Evolutionary conservation across 1,139 yeast genomes (phyloP).

Genomic region (Candida sanyaensis): DNA sequence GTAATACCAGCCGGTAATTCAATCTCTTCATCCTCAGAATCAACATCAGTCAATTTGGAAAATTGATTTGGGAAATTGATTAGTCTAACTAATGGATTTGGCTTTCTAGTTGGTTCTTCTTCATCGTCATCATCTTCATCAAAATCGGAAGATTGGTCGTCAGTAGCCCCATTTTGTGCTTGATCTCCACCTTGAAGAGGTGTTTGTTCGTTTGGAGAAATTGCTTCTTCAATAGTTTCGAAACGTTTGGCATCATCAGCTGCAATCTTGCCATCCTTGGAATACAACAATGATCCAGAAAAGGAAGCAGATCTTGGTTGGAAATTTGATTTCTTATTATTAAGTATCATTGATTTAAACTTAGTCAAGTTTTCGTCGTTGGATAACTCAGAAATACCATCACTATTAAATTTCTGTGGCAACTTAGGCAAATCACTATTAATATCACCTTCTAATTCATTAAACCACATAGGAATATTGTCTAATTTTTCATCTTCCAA

Average conservation of each 20-base stretch:
- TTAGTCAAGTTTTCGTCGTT: constrained; percentile 51
- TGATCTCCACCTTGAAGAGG: not conserved
- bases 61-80: constrained; percentile 31
- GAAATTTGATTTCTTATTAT: constrained; percentile 30
- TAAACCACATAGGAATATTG: constrained; percentile 91
- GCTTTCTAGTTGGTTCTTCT: constrained; percentile 30
- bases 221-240: constrained; percentile 13
- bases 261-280: constrained; percentile 10
- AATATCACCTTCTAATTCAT: constrained; percentile 78
- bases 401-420: constrained; percentile 14
- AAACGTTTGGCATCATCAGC: constrained; percentile 9
- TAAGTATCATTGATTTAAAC: constrained; percentile 44
- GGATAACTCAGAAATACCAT: constrained; percentile 13
- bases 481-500: constrained; percentile 90
- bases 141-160: constrained; percentile 17
- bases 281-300: constrained; percentile 36
- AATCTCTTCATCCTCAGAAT: constrained; percentile 84
- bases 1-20: constrained; percentile 86
- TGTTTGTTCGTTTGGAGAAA: constrained; percentile 11
- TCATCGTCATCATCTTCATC: constrained; percentile 43
- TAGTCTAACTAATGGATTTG: constrained; percentile 21
- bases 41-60: constrained; percentile 57
- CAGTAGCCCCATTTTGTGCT: constrained; percentile 10
- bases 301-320: constrained; percentile 44
- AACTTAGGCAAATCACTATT: constrained; percentile 24